Conservation (phyloP, 225 moss, liverwort and hornwort species). For the Rhytidiadelphus loreus region DNA sequence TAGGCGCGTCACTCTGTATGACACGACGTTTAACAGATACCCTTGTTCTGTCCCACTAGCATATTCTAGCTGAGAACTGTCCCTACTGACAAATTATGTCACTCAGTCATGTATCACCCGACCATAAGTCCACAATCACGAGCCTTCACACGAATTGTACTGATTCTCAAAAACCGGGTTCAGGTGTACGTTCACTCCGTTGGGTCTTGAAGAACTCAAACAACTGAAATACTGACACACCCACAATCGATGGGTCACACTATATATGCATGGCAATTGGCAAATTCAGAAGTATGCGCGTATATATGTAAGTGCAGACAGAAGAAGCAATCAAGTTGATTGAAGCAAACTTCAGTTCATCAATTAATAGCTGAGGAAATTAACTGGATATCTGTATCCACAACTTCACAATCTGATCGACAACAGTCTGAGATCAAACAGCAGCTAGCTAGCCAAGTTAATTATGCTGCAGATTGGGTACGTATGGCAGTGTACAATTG, state of each 20-base stretch:
- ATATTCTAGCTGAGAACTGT: background rate
- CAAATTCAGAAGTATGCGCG: background rate
- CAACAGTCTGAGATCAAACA: background rate
- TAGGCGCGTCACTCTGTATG: background rate
- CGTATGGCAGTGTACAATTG: background rate
- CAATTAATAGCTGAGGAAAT: background rate
- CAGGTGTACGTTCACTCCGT: background rate
- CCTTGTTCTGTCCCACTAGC: background rate
- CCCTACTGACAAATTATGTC: background rate
- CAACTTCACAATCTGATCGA: background rate
- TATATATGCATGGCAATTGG: background rate
- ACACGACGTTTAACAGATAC: background rate
- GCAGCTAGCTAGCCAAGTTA: background rate
- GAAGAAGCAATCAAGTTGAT: background rate
- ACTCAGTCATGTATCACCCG: background rate
- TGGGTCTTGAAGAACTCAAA: background rate
- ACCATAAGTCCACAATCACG: background rate
- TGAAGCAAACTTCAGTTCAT: background rate
- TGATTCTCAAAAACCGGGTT: background rate
- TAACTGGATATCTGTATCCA: background rate
- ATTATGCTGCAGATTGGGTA: background rate
- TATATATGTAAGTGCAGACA: background rate
- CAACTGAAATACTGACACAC: background rate
- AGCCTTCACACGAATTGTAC: background rate
- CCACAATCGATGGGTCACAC: background rate